These are phyloP conservation scores for Pseudoscleropodium purum DNA, from an alignment of 225 moss, liverwort and hornwort genomes.

Conservation along the genomic window DNA sequence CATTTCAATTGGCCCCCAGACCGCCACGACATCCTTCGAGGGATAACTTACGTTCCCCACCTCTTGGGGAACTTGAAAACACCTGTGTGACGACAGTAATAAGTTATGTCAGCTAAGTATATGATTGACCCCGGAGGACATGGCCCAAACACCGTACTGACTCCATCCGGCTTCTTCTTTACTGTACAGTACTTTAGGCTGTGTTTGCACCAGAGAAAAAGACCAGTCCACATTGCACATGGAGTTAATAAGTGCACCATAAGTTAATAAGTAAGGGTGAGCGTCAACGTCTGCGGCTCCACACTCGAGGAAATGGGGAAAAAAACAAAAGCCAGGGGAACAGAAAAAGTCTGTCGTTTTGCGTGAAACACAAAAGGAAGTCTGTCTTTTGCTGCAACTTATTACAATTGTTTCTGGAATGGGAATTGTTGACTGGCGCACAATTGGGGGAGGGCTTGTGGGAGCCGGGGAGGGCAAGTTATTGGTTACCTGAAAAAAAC, in stretches of 20 bases:
- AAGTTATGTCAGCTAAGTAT: neutral
- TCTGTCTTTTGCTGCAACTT: neutral
- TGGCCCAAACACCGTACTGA: neutral
- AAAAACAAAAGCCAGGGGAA: neutral
- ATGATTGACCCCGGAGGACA: neutral
- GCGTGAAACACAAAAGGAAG: neutral
- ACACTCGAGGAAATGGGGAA: rapidly evolving
- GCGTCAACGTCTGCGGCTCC: neutral
- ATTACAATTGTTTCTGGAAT: neutral
- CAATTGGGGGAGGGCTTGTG: no score
- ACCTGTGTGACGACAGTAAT: neutral
- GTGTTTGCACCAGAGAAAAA: neutral
- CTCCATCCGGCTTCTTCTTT: neutral
- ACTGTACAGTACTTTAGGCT: no score
- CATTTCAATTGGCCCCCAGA: no score
- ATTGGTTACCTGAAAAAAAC: neutral
- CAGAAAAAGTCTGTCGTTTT: neutral
- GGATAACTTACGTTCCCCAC: neutral
- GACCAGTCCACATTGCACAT: neutral
- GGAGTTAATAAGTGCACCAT: neutral
- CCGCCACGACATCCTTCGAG: no score
- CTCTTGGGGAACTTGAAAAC: neutral
- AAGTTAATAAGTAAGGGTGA: neutral
- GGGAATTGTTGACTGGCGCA: neutral
- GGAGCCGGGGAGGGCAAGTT: neutral